Conservation (phyloP, 345 rosid genomes). For the Pugionium cornutum region DNA sequence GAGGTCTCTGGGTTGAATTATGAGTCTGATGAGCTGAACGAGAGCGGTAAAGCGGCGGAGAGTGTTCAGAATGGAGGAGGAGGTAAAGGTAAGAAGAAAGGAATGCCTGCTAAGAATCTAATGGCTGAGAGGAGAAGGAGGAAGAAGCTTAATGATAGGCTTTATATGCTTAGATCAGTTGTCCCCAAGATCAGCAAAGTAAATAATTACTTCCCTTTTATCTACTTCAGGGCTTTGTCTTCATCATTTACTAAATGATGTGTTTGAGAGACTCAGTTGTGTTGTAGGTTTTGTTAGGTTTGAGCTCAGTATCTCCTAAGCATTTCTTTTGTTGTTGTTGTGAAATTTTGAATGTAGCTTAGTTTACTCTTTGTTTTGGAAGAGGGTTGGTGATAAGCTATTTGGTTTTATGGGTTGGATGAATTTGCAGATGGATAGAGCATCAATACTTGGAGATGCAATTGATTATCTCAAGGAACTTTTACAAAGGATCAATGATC, state of each 20-base stretch:
- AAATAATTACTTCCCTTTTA: slow-evolving; percentile 11
- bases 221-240: background rate
- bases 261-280: background rate
- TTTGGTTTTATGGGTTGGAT: slow-evolving; percentile 28
- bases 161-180: too few species aligned
- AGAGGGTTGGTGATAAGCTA: background rate
- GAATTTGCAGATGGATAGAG: slow-evolving; percentile 84
- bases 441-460: slow-evolving; percentile 95
- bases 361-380: slow-evolving; percentile 1
- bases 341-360: slow-evolving; percentile 13
- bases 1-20: slow-evolving; percentile 71
- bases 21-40: slow-evolving; percentile 42
- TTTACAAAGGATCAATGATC: slow-evolving; percentile 86
- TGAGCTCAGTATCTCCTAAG: background rate
- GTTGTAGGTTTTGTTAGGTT: slow-evolving; percentile 1
- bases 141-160: too few species aligned
- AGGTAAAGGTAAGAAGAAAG: slow-evolving; percentile 43
- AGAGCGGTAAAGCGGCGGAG: slow-evolving; percentile 45
- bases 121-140: too few species aligned
- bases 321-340: background rate
- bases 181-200: too few species aligned
- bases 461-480: slow-evolving; percentile 94
- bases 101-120: too few species aligned
- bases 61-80: slow-evolving; percentile 49
- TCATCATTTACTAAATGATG: background rate